Evolutionary conservation across 345 rosid species (phyloP).

Genomic region (Bruguiera gymnorhiza): DNA sequence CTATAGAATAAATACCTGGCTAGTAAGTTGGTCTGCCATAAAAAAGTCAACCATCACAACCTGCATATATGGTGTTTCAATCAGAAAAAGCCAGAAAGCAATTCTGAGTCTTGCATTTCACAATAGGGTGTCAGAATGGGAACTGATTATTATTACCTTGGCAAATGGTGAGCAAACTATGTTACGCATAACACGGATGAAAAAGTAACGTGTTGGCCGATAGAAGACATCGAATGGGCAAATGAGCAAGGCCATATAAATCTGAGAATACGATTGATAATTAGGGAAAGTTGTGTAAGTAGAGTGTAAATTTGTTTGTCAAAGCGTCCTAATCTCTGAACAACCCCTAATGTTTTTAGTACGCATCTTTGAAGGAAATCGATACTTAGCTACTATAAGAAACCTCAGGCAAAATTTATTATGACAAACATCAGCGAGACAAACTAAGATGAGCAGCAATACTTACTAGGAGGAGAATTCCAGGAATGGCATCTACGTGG

Average conservation of each 20-base stretch:
- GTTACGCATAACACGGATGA: slow-evolving; percentile 71
- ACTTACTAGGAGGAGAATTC: slow-evolving; percentile 67
- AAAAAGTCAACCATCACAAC: slow-evolving; percentile 91
- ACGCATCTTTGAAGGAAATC: background rate
- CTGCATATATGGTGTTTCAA: slow-evolving; percentile 28
- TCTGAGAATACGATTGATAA: slow-evolving; percentile 34
- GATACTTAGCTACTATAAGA: background rate
- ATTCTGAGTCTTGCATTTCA: background rate
- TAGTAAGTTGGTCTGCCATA: slow-evolving; percentile 98
- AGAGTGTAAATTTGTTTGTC: background rate
- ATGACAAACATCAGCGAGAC: background rate
- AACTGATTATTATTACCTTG: slow-evolving; percentile 45
- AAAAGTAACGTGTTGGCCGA: slow-evolving; percentile 78
- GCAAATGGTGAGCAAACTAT: slow-evolving; percentile 85
- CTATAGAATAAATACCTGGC: slow-evolving; percentile 56
- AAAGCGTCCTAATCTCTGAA: background rate
- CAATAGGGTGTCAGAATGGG: background rate
- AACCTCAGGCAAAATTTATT: too few relatives aligned
- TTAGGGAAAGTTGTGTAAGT: background rate
- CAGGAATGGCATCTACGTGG: slow-evolving; percentile 81
- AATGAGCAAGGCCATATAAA: slow-evolving; percentile 52
- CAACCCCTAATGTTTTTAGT: background rate
- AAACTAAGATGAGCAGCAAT: background rate
- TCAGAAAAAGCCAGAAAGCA: background rate
- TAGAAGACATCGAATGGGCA: slow-evolving; percentile 80